These are phyloP conservation scores for Mucor mucedo DNA, from an alignment of 371 early-diverging fungal genomes.

Conservation along the genomic window DNA sequence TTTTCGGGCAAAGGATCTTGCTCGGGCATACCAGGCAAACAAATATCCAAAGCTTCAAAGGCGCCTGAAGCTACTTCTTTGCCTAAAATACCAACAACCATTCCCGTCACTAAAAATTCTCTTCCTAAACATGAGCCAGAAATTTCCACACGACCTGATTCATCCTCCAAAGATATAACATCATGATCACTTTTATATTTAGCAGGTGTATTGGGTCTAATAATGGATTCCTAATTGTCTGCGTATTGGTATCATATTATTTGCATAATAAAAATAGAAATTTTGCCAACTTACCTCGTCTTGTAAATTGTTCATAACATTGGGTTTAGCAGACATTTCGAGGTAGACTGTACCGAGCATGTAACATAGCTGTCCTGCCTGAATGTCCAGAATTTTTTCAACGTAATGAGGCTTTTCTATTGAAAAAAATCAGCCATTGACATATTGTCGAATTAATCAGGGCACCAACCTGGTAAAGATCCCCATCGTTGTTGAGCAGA, in stretches of 20 bases:
- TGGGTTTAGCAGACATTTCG: constrained; percentile 86
- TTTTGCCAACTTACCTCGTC: constrained; percentile 60
- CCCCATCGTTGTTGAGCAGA: constrained; percentile 64
- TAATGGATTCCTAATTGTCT: constrained; percentile 62
- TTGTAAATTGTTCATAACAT: constrained; percentile 83
- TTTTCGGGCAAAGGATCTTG: constrained; percentile 49
- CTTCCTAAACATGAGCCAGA: constrained; percentile 58
- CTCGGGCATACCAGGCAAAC: constrained; percentile 70
- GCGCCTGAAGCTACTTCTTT: constrained; percentile 68
- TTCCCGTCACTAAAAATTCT: constrained; percentile 70
- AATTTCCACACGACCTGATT: constrained; percentile 84
- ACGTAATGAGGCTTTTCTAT: constrained; percentile 55
- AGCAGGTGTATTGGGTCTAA: constrained; percentile 62
- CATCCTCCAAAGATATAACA: constrained; percentile 84
- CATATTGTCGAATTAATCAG: background rate
- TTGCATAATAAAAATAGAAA: background rate
- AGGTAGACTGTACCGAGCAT: constrained; percentile 87
- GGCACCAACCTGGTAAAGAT: constrained; percentile 32
- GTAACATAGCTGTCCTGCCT: constrained; percentile 65
- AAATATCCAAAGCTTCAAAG: constrained; percentile 86
- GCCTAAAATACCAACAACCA: constrained; percentile 81
- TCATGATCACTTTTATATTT: constrained; percentile 73
- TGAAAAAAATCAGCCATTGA: background rate
- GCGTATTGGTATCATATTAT: background rate
- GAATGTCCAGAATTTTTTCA: constrained; percentile 72